phyloP scores from a whole-genome alignment of 129 eudicot species.

The Tagetes patula region DNA sequence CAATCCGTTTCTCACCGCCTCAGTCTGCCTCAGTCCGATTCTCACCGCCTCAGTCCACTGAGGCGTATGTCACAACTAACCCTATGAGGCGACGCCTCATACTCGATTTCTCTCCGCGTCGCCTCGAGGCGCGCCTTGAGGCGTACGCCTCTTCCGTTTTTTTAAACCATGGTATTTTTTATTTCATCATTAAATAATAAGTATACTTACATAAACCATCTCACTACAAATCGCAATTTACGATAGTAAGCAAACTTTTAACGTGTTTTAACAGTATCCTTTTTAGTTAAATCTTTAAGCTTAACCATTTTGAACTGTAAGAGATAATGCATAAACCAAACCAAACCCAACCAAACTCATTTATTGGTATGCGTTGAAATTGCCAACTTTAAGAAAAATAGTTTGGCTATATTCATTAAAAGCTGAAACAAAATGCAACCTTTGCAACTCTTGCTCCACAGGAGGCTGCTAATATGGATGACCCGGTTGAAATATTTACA shows the following conservation, averaged over 20 bases:
- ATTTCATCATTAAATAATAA: not conserved
- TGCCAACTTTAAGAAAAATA: conserved; percentile 1
- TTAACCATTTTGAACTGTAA: not conserved
- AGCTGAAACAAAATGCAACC: conserved; percentile 35
- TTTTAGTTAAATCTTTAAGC: not conserved
- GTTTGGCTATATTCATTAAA: not conserved
- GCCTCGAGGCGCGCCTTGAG: too few species aligned
- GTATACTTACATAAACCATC: not conserved
- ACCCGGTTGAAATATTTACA: conserved; percentile 73
- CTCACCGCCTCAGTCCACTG: too few species aligned
- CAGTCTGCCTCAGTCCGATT: too few species aligned
- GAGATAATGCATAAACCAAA: not conserved
- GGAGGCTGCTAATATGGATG: conserved; percentile 71
- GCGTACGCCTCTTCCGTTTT: too few species aligned
- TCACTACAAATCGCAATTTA: not conserved
- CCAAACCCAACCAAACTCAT: not conserved
- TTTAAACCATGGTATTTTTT: not conserved
- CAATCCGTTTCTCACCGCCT: too few species aligned
- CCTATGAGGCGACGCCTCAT: too few species aligned
- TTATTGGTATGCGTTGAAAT: not conserved
- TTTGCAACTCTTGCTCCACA: conserved; percentile 79
- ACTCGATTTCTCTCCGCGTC: too few species aligned
- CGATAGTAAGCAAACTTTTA: not conserved
- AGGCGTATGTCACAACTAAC: too few species aligned
- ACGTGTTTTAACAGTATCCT: not conserved